phyloP scores from a whole-genome alignment of 129 eudicot species.

The Ambrosia artemisiifolia region DNA sequence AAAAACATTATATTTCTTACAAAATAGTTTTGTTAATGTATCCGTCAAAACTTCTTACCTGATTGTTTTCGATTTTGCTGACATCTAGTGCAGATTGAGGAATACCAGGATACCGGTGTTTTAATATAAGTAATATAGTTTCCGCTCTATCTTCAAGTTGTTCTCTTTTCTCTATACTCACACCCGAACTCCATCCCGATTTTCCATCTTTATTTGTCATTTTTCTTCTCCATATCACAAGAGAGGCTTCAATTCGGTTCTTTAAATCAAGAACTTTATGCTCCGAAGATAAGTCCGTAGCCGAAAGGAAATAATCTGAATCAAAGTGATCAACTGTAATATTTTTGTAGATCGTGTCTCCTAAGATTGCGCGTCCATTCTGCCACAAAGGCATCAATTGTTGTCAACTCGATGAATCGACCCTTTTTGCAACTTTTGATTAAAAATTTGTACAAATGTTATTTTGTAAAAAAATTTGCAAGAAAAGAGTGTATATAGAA shows the following conservation, averaged over 20 bases:
- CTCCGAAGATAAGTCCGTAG: slow-evolving; percentile 77
- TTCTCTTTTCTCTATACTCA: slow-evolving; percentile 84
- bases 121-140: slow-evolving; percentile 68
- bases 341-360: slow-evolving; percentile 73
- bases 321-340: slow-evolving; percentile 86
- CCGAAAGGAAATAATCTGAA: slow-evolving; percentile 57
- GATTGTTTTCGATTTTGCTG: slow-evolving; percentile 85
- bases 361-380: slow-evolving; percentile 93
- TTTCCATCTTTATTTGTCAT: slow-evolving; percentile 84
- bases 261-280: slow-evolving; percentile 84
- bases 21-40: too few relatives aligned
- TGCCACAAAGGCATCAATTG: slow-evolving; percentile 26
- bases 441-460: not conserved
- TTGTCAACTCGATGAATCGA: not conserved
- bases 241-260: slow-evolving; percentile 88
- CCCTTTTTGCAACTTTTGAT: not conserved
- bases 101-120: slow-evolving; percentile 82
- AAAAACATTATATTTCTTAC: too few relatives aligned
- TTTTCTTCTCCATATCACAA: slow-evolving; percentile 93
- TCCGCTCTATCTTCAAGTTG: slow-evolving; percentile 93
- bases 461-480: too few relatives aligned
- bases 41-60: slow-evolving; percentile 45
- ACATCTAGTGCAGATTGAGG: slow-evolving; percentile 81
- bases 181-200: slow-evolving; percentile 88
- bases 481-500: too few relatives aligned